phyloP scores from a whole-genome alignment of 129 eudicot genomes.

The Artemisia argyi region DNA sequence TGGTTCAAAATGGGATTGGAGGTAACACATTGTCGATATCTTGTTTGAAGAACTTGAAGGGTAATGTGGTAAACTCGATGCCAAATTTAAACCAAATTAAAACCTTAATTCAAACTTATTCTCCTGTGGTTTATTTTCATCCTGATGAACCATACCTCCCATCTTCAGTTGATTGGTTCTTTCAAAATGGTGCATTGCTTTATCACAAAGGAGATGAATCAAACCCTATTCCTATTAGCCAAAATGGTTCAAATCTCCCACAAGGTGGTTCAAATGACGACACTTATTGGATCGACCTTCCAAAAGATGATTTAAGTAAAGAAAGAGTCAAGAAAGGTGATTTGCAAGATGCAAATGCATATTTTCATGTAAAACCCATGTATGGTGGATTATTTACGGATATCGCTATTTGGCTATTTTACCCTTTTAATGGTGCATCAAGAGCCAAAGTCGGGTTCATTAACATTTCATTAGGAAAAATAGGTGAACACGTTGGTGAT shows the following conservation, averaged over 20 bases:
- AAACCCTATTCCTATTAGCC: constrained; percentile 34
- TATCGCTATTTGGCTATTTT: constrained; percentile 52
- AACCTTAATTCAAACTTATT: constrained; percentile 44
- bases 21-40: constrained; percentile 22
- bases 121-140: constrained; percentile 48
- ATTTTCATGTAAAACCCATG: constrained; percentile 55
- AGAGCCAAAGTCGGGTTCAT: constrained; percentile 51
- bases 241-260: constrained; percentile 51
- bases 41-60: constrained; percentile 48
- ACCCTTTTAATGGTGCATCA: constrained; percentile 61
- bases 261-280: constrained; percentile 45
- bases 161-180: constrained; percentile 60
- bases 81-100: constrained; percentile 48
- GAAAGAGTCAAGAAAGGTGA: constrained; percentile 48
- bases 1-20: constrained; percentile 37
- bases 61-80: constrained; percentile 37
- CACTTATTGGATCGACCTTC: constrained; percentile 52
- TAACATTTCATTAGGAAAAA: constrained; percentile 40
- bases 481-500: constrained; percentile 58
- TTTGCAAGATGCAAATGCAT: constrained; percentile 40
- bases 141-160: constrained; percentile 51
- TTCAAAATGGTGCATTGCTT: constrained; percentile 52
- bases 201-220: constrained; percentile 47
- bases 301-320: constrained; percentile 27
- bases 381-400: constrained; percentile 50